Evolutionary conservation across 2,329 filamentous ascomycete species (phyloP).

Genomic region (Venturia aucupariae): DNA sequence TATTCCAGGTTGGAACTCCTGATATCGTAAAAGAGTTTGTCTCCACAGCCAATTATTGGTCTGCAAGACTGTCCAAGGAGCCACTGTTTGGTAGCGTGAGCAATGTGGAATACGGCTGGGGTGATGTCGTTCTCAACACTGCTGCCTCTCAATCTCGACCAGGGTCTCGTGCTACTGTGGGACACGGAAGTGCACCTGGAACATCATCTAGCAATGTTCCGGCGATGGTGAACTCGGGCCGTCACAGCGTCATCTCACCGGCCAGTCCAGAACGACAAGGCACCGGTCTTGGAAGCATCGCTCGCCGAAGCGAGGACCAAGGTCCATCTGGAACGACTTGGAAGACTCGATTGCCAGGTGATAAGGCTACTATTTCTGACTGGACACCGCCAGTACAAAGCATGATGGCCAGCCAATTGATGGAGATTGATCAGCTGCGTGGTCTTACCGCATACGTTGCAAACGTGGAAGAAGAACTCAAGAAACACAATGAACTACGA

Average conservation of each 20-base stretch:
- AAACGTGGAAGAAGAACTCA: constrained; percentile 75
- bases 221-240: not conserved
- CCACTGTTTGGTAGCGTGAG: constrained; percentile 86
- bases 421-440: constrained; percentile 72
- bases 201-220: constrained; percentile 17
- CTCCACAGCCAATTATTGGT: constrained; percentile 94
- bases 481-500: constrained; percentile 79
- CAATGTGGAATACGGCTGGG: constrained; percentile 97
- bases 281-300: not conserved
- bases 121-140: constrained; percentile 64
- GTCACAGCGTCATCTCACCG: constrained; percentile 18
- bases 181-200: constrained; percentile 3
- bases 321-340: constrained; percentile 20
- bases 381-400: constrained; percentile 87
- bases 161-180: constrained; percentile 27
- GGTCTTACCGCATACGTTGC: constrained; percentile 70
- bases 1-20: constrained; percentile 95
- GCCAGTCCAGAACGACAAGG: constrained; percentile 1
- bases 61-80: constrained; percentile 85
- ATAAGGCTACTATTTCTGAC: constrained; percentile 73
- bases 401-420: constrained; percentile 70
- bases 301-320: constrained; percentile 8
- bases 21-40: constrained; percentile 96
- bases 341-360: constrained; percentile 55
- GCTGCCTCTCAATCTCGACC: constrained; percentile 33